phyloP scores from a whole-genome alignment of 352 stramenopile genomes.

The Phytophthora megakarya region DNA sequence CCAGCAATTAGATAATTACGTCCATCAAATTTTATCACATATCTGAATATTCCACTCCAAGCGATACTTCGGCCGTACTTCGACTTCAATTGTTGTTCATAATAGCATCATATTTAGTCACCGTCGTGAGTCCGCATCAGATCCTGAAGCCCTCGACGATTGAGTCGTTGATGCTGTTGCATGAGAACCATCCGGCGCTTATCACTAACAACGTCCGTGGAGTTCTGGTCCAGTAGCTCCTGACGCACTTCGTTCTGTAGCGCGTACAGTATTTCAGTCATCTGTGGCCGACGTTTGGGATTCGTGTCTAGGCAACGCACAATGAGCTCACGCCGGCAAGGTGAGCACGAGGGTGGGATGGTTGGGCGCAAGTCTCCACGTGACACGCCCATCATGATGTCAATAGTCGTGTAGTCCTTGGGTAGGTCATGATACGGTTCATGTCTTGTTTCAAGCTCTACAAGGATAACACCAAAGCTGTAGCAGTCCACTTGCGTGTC shows the following conservation, averaged over 20 bases:
- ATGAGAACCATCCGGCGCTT: slow-evolving; percentile 73
- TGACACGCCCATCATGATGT: slow-evolving; percentile 84
- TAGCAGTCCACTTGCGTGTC: slow-evolving; percentile 87
- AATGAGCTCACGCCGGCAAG: slow-evolving; percentile 70
- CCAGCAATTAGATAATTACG: slow-evolving; percentile 13
- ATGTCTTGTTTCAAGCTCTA: slow-evolving; percentile 78
- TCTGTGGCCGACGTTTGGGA: slow-evolving; percentile 63
- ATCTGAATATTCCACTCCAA: slow-evolving; percentile 10
- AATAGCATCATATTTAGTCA: slow-evolving; percentile 15
- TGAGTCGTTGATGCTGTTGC: slow-evolving; percentile 79
- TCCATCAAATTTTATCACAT: slow-evolving; percentile 13
- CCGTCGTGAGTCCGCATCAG: slow-evolving; percentile 43
- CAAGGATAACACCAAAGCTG: slow-evolving; percentile 88
- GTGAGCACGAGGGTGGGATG: slow-evolving; percentile 65
- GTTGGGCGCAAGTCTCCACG: slow-evolving; percentile 60
- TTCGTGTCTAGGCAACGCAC: slow-evolving; percentile 63
- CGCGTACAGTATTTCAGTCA: slow-evolving; percentile 76
- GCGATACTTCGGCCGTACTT: neutral
- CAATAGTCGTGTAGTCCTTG: slow-evolving; percentile 67
- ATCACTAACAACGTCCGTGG: slow-evolving; percentile 61
- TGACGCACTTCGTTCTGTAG: slow-evolving; percentile 80
- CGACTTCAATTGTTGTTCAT: neutral
- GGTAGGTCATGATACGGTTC: slow-evolving; percentile 74
- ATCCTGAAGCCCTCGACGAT: slow-evolving; percentile 67
- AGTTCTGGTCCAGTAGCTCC: slow-evolving; percentile 73